phyloP scores from a whole-genome alignment of 2,329 filamentous ascomycete species.

The Ophiostoma piceae region DNA sequence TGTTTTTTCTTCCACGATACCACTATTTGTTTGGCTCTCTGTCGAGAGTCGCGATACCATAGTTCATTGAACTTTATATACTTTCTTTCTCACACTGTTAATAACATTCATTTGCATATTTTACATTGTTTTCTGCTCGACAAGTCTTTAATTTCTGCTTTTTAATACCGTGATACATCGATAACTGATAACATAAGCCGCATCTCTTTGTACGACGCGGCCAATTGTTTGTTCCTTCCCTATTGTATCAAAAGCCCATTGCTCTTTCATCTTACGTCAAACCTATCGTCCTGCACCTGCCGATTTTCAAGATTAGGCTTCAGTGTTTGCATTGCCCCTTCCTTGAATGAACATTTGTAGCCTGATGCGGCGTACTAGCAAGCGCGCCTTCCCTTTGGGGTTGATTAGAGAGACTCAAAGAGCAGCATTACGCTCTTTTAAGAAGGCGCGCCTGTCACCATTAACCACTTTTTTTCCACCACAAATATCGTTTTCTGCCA shows the following conservation, averaged over 20 bases:
- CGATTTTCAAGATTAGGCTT: not conserved
- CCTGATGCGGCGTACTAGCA: not conserved
- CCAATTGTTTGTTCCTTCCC: too few relatives aligned
- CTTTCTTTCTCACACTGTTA: not conserved
- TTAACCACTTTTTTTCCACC: not conserved
- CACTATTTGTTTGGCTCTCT: slow-evolving; percentile 5
- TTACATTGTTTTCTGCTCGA: too few relatives aligned
- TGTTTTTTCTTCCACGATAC: not conserved
- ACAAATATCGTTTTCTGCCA: not conserved
- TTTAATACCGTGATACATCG: too few relatives aligned
- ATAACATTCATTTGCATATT: not conserved
- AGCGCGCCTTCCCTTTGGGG: not conserved
- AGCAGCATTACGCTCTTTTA: not conserved
- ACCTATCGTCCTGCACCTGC: not conserved
- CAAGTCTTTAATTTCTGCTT: too few relatives aligned
- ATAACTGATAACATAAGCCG: not conserved
- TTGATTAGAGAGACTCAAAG: not conserved
- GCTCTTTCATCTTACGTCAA: too few relatives aligned
- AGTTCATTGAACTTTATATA: not conserved
- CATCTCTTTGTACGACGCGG: not conserved
- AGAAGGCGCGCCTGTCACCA: not conserved
- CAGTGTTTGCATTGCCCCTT: not conserved
- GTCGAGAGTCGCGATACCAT: not conserved
- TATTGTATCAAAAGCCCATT: not conserved
- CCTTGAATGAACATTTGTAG: not conserved